These are phyloP conservation scores for Pestalotiopsis sp. DNA, from an alignment of 2,329 filamentous ascomycete species.

Conservation along the genomic window DNA sequence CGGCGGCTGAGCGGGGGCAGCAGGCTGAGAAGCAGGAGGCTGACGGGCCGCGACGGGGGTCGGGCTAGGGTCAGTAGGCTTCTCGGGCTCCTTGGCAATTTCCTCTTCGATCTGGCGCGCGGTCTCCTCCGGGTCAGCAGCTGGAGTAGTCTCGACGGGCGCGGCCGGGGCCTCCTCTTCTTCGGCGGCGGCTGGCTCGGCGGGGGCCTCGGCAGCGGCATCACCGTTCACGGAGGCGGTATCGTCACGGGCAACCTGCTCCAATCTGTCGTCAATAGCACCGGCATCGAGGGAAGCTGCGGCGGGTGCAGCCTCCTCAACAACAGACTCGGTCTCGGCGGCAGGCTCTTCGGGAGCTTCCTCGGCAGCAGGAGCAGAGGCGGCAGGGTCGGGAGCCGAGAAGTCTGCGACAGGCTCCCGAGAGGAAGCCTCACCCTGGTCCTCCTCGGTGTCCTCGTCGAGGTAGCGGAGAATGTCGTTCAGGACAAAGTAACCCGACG, in stretches of 20 bases:
- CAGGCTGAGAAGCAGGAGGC: slow-evolving; percentile 40
- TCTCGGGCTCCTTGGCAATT: slow-evolving; percentile 60
- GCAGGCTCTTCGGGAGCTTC: slow-evolving; percentile 37
- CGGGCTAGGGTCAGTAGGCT: slow-evolving; percentile 66
- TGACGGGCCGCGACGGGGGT: slow-evolving; percentile 53
- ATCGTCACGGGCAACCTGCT: slow-evolving; percentile 47
- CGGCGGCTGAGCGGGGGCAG: slow-evolving; percentile 44
- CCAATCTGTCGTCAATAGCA: slow-evolving; percentile 64
- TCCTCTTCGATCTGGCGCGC: slow-evolving; percentile 58
- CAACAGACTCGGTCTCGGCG: slow-evolving; percentile 35
- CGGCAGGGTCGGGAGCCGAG: slow-evolving; percentile 25
- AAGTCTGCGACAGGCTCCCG: slow-evolving; percentile 26
- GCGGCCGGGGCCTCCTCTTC: slow-evolving; percentile 30
- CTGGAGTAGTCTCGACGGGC: slow-evolving; percentile 38
- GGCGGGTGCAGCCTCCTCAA: slow-evolving; percentile 35
- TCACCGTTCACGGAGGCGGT: slow-evolving; percentile 26
- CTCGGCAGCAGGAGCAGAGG: slow-evolving; percentile 13
- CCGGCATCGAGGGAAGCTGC: slow-evolving; percentile 38
- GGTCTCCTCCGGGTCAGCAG: slow-evolving; percentile 53
- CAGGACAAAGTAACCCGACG: slow-evolving; percentile 95
- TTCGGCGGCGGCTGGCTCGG: slow-evolving; percentile 36
- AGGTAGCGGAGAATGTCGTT: slow-evolving; percentile 98
- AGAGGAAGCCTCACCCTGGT: slow-evolving; percentile 50
- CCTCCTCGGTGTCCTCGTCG: slow-evolving; percentile 79
- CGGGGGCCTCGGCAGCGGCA: slow-evolving; percentile 1